A percentile compares a stretch with the other conserved stretches of the same genome.
Conservation (phyloP, 106 monocot genomes). For the Dactylorhiza incarnata region DNA sequence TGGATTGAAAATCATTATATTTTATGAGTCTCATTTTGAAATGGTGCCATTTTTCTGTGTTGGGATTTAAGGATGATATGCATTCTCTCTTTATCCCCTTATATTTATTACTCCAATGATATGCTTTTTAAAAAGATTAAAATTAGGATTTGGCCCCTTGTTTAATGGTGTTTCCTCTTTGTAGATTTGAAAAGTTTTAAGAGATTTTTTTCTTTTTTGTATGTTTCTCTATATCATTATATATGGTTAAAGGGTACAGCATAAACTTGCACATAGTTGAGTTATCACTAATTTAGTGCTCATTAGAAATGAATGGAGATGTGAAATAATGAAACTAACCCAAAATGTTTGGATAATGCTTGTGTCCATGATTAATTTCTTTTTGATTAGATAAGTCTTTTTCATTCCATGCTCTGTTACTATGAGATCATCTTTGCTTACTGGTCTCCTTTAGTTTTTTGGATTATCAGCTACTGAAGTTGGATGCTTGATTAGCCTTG, state of each 20-base stretch:
- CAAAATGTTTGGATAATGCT: background rate
- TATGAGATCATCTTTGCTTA: background rate
- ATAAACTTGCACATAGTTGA: background rate
- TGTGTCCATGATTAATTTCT: background rate
- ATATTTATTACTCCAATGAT: too few relatives aligned
- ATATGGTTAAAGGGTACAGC: background rate
- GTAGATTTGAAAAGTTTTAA: too few relatives aligned
- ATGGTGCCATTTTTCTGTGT: too few relatives aligned
- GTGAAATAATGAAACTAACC: background rate
- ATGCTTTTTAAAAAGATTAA: too few relatives aligned
- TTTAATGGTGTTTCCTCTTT: too few relatives aligned
- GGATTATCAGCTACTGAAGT: slow-evolving; percentile 81
- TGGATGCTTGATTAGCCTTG: slow-evolving; percentile 68
- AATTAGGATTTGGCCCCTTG: too few relatives aligned
- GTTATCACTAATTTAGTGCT: slow-evolving; percentile 1
- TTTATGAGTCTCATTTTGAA: too few relatives aligned
- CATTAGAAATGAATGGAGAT: background rate
- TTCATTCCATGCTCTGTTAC: background rate
- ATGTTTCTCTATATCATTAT: too few relatives aligned
- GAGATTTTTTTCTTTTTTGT: too few relatives aligned
- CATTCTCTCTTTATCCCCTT: too few relatives aligned
- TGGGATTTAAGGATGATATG: too few relatives aligned
- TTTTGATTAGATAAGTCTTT: background rate
- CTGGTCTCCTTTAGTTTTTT: slow-evolving; percentile 39
- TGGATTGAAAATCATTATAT: too few relatives aligned